phyloP scores from a whole-genome alignment of 2,329 filamentous ascomycete genomes.

The Colletotrichum horii region DNA sequence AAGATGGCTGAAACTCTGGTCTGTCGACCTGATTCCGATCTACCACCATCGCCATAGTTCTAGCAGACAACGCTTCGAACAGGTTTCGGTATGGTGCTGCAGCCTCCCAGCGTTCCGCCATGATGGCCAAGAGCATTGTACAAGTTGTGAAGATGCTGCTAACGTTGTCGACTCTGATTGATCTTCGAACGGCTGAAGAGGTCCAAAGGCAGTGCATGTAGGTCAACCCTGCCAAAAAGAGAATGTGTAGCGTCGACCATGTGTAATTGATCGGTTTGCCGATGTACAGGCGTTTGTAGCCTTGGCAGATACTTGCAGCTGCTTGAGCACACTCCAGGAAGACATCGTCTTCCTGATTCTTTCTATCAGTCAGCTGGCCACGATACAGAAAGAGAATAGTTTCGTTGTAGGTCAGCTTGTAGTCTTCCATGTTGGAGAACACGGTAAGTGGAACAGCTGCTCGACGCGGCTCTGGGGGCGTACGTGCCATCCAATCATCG shows the following conservation, averaged over 20 bases:
- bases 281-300: not conserved
- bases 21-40: not conserved
- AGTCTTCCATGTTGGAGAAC: constrained; percentile 14
- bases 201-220: constrained; percentile 38
- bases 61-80: constrained; percentile 32
- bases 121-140: constrained; percentile 33
- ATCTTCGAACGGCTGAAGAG: constrained; percentile 23
- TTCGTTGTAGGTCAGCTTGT: constrained; percentile 22
- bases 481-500: not conserved
- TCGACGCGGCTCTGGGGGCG: not conserved
- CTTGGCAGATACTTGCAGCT: constrained; percentile 17
- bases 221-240: constrained; percentile 17
- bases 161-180: constrained; percentile 17
- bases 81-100: constrained; percentile 37
- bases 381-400: constrained; percentile 28
- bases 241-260: constrained; percentile 1
- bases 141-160: constrained; percentile 32
- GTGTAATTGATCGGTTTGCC: constrained; percentile 13
- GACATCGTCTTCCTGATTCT: constrained; percentile 18
- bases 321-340: constrained; percentile 26
- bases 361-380: constrained; percentile 21
- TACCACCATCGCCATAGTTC: constrained; percentile 27
- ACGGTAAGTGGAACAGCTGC: not conserved
- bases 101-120: constrained; percentile 33
- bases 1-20: not conserved